phyloP scores from a whole-genome alignment of 2,329 filamentous ascomycete species.

The Pestalotiopsis sp. region DNA sequence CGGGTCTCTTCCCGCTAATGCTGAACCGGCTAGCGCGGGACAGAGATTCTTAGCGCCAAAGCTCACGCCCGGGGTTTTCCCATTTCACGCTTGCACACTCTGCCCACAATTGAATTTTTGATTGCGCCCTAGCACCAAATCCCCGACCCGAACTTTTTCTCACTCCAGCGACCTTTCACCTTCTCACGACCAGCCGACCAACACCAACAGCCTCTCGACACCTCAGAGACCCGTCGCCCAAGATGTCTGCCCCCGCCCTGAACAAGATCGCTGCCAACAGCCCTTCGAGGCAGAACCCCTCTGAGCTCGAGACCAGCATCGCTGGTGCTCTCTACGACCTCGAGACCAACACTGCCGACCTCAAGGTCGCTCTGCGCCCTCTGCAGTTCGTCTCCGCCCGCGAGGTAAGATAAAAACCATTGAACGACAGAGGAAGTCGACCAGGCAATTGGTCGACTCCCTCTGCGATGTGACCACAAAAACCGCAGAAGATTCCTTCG shows the following conservation, averaged over 20 bases:
- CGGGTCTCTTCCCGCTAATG: too few relatives aligned
- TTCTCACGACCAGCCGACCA: slow-evolving; percentile 1
- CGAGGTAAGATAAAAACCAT: slow-evolving; percentile 77
- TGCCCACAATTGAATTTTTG: slow-evolving; percentile 10
- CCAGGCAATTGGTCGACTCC: not conserved
- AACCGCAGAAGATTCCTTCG: not conserved
- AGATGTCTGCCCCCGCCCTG: slow-evolving; percentile 69
- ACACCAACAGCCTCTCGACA: not conserved
- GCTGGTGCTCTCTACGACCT: slow-evolving; percentile 97
- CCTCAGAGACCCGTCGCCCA: slow-evolving; percentile 43
- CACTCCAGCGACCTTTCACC: slow-evolving; percentile 1
- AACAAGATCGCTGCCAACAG: slow-evolving; percentile 99
- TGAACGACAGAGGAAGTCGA: not conserved
- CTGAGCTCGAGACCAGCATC: slow-evolving; percentile 96
- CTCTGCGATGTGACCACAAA: not conserved
- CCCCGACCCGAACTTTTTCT: slow-evolving; percentile 1
- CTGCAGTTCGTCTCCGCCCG: slow-evolving; percentile 98
- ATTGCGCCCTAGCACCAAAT: not conserved
- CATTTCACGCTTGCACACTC: not conserved
- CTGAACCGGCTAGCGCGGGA: too few relatives aligned
- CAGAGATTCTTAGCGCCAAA: not conserved
- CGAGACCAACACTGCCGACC: slow-evolving; percentile 98
- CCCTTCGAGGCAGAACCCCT: slow-evolving; percentile 93
- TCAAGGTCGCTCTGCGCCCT: slow-evolving; percentile 93
- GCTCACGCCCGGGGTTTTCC: not conserved